Evolutionary conservation across 306 rosid species (phyloP), one percentile per base, ranked within the genome.

Genomic region (Trifolium subterraneum): DNA sequence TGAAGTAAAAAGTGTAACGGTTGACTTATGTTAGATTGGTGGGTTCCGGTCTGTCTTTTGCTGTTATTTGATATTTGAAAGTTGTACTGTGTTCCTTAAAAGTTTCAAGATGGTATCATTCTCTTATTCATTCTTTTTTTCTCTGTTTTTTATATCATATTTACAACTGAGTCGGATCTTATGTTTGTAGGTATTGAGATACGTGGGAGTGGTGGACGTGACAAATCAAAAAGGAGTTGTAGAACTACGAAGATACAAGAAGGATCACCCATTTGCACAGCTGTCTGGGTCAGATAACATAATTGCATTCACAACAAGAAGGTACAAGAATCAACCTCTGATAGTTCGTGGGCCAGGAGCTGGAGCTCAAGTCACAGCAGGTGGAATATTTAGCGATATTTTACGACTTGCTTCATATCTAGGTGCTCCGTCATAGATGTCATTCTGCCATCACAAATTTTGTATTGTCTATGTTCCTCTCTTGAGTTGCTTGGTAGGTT

Each of bases 361-460:
- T 3, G 98, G 98, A 74, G 98, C 98, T 18, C 88, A 94, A 87
- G 98, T 94, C 72, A 94, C 98, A 6, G 98, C 98, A 7, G 98
- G 98, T 64, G 98, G 98, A 69, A 86, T 94, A 80, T 94, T 94
- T 79, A 84, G 96, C 33, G 98, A 94, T 68, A 83, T 94, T 72
- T 81, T 94, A 89, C 90, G 96, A 56, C 98, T 94, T 64, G 98
- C 98, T 50, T 94, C 98, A 1, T 94, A 91, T 74, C 97, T 94
- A 63, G 98, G 98, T 73, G 98, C 98, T 47, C 98, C 98, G 29
- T 94, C 98, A 38, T 94, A 92, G 78, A 29, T 29, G 16, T 31
- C 33, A 15, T 16, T 39, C 66, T 63, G 42, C 71, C 6, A 29
- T 12, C 68, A 58, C 50, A 25, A 68, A 35, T 84, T 84, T 81